Conservation (phyloP, 2,329 filamentous ascomycete species). For the Botrytis galanthina region DNA sequence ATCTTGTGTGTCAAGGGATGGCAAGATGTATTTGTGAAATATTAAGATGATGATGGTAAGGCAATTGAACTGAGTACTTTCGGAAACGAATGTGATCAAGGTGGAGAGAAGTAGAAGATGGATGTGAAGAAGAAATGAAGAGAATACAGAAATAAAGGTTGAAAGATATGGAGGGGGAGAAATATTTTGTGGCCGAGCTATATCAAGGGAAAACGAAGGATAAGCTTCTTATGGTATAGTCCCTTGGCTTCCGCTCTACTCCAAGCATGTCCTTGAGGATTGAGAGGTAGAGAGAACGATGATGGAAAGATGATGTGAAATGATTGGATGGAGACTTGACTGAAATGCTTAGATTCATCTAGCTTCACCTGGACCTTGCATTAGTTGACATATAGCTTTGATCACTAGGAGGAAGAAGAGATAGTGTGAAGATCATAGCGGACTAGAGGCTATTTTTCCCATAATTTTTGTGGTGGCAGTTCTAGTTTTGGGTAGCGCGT, state of each 20-base stretch:
- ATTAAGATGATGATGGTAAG: background rate
- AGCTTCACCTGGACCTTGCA: constrained; percentile 6
- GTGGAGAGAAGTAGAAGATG: background rate
- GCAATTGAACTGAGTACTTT: background rate
- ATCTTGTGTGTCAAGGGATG: background rate
- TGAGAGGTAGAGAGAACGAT: background rate
- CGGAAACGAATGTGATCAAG: background rate
- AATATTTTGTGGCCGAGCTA: background rate
- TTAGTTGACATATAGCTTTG: background rate
- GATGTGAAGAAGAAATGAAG: background rate
- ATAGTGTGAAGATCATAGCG: background rate
- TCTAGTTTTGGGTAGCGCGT: background rate
- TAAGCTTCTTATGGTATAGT: background rate
- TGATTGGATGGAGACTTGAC: background rate
- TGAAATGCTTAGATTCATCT: background rate
- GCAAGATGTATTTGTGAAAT: too few species aligned
- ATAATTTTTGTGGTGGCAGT: background rate
- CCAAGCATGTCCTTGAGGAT: background rate
- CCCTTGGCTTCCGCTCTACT: background rate
- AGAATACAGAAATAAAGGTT: background rate
- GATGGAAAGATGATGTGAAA: background rate
- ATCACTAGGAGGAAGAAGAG: background rate
- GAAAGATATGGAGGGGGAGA: background rate
- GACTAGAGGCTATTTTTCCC: background rate
- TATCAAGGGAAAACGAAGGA: background rate